Evolutionary conservation across 2,329 filamentous ascomycete species (phyloP).

Genomic region (Tetracladium maxilliforme): DNA sequence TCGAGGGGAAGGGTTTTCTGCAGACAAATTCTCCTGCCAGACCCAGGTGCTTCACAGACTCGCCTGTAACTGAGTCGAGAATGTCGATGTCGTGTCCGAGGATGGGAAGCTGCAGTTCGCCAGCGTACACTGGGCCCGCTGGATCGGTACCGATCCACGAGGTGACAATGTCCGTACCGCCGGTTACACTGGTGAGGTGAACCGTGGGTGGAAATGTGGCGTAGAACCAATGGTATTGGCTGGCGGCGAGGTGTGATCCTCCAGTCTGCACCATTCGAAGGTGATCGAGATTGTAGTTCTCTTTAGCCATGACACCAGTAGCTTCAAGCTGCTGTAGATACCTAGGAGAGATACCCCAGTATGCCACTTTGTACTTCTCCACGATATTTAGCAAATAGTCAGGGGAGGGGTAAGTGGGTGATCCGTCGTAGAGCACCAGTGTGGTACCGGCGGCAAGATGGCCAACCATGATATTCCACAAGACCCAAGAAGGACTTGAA

Average conservation of each 20-base stretch:
- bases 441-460: constrained; percentile 23
- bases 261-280: constrained; percentile 27
- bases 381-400: constrained; percentile 18
- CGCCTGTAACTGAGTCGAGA: constrained; percentile 19
- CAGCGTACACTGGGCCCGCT: constrained; percentile 22
- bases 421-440: constrained; percentile 26
- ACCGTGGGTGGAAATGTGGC: constrained; percentile 17
- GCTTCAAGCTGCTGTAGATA: constrained; percentile 26
- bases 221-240: constrained; percentile 30
- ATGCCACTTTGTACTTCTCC: constrained; percentile 19
- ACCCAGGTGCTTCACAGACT: constrained; percentile 15
- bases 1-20: constrained; percentile 26
- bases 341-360: constrained; percentile 26
- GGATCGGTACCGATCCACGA: constrained; percentile 26
- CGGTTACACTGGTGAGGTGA: constrained; percentile 25
- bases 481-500: constrained; percentile 27
- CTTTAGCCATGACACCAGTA: constrained; percentile 16
- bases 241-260: constrained; percentile 23
- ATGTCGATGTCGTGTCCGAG: constrained; percentile 31
- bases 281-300: constrained; percentile 19
- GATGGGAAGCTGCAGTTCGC: constrained; percentile 27
- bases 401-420: constrained; percentile 22
- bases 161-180: constrained; percentile 30
- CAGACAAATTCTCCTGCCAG: constrained; percentile 28
- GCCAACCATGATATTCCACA: constrained; percentile 28